Base-by-base conservation (phyloP, 2,329 filamentous ascomycete genomes). In the Neonectria hederae region DNA sequence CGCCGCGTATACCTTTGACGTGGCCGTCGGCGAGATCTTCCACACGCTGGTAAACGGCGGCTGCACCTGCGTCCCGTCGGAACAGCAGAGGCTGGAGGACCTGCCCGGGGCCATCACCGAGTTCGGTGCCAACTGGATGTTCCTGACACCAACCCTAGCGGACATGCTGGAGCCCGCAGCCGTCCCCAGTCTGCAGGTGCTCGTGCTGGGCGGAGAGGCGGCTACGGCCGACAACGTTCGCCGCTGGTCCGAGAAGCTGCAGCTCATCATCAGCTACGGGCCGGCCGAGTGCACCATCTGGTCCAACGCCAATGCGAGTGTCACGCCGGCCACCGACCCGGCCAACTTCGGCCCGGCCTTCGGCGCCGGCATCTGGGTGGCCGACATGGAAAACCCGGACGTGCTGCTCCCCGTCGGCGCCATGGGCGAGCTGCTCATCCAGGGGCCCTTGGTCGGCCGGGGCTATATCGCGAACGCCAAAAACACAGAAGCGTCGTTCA, bases 391-490 rank as follows among this genome's bases (percentile, higher is more conserved):
- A 8, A 73, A 80, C 63, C 72, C 78, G 54, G 55, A 82, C 48
- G 73, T 69, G 9, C 75, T 83, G 9, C 72, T 79, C 17, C 80
- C 81, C 1, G 64, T 82, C 6, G 82, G 82, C 2, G 71, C 75
- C 3, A 74, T 81, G 2, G 82, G 82, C 14, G 82, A 84, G 69
- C 76, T 84, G 19, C 69, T 83, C 7, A 73, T 86, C 38, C 81
- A 82, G 64, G 83, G 83, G 1, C 84, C 84, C 2, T 80, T 83
- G 24, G 82, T 89, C 24, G 85, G 84, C 24, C 78, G 82, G 17
- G 85, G 85, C 26, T 89, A 89, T 61, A 75, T 87, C 35, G 82
- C 84, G 58, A 83, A 88, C 43, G 75, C 77, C 0, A 77, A 80
- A 49, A 86, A 85, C 5, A 40, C 38, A 8, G 38, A 77, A 11